Evolutionary conservation across 2,329 filamentous ascomycete species (phyloP), one percentile per base, ranked within the genome.

Genomic region (Colletotrichum trifolii): DNA sequence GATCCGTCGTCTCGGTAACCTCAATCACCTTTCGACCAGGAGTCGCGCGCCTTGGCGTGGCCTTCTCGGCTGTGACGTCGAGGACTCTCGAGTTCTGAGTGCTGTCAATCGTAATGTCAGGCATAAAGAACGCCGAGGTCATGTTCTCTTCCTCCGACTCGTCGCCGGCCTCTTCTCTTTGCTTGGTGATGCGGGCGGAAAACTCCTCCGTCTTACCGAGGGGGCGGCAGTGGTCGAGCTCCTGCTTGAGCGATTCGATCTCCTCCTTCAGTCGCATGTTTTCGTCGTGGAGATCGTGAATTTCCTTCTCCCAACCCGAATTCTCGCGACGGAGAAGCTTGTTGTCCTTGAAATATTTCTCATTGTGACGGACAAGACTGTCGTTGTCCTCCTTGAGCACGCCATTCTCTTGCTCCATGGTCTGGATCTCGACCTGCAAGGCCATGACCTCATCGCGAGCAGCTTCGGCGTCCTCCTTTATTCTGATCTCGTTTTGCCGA

Each of bases 101-200:
- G 4, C 76, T 78, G 60, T 84, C 80, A 39, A 86, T 77, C 2
- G 85, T 87, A 66, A 87, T 87, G 67, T 88, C 85, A 25, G 85
- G 84, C 61, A 87, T 77, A 69, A 87, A 86, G 69, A 87, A 83
- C 4, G 83, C 85, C 6, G 85, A 87, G 0, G 85, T 87, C 82
- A 87, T 85, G 67, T 86, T 85, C 43, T 86, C 83, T 40, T 66
- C 65, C 35, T 57, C 54, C 15, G 25, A 54, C 12, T 53, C 45
- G 13, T 66, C 54, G 7, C 75, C 74, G 53, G 72, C 47, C 56
- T 77, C 68, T 67, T 70, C 69, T 1, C 78, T 76, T 4, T 78
- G 76, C 68, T 72, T 60, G n/a, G 66, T 45, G 2, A 77, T 69
- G 11, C 71, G 73, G 12, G 70, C 74, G 43, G 76, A 72, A 12